Percentiles rank a stretch among this genome's conserved stretches.
Evolutionary conservation across 306 rosid genomes (phyloP).

Genomic region (Sphenostylis stenocarpa): DNA sequence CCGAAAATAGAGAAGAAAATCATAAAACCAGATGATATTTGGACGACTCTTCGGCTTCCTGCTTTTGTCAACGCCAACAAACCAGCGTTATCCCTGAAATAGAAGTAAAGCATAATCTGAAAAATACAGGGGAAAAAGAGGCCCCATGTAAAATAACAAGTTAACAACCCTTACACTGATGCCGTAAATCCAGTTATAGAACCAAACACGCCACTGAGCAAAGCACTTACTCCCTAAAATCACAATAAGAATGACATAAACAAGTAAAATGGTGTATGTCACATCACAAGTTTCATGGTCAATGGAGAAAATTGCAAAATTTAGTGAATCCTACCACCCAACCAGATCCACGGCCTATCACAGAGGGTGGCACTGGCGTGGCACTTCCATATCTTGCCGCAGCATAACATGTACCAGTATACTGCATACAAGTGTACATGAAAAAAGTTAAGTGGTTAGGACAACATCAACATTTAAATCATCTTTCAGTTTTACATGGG

Average conservation of each 20-base stretch:
- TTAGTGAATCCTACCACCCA: slow-evolving; percentile 62
- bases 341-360: slow-evolving; percentile 75
- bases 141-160: not conserved
- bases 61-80: slow-evolving; percentile 79
- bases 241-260: not conserved
- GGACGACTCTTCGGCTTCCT: slow-evolving; percentile 89
- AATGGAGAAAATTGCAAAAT: slow-evolving; percentile 3
- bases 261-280: not conserved
- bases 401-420: slow-evolving; percentile 73
- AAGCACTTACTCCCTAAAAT: slow-evolving; percentile 65
- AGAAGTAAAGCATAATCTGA: not conserved
- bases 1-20: slow-evolving; percentile 84
- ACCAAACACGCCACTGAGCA: slow-evolving; percentile 75
- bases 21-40: slow-evolving; percentile 86
- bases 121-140: not conserved
- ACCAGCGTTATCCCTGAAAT: slow-evolving; percentile 68
- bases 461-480: not conserved
- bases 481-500: not conserved
- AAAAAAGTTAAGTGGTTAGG: not conserved
- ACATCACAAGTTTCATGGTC: not conserved
- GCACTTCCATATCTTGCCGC: slow-evolving; percentile 84
- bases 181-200: slow-evolving; percentile 68
- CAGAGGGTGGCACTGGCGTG: slow-evolving; percentile 90
- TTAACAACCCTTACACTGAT: slow-evolving; percentile 52
- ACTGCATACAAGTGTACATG: slow-evolving; percentile 44